Conservation (phyloP, 2,329 filamentous ascomycete genomes). For the Pseudohalonectria lignicola region DNA sequence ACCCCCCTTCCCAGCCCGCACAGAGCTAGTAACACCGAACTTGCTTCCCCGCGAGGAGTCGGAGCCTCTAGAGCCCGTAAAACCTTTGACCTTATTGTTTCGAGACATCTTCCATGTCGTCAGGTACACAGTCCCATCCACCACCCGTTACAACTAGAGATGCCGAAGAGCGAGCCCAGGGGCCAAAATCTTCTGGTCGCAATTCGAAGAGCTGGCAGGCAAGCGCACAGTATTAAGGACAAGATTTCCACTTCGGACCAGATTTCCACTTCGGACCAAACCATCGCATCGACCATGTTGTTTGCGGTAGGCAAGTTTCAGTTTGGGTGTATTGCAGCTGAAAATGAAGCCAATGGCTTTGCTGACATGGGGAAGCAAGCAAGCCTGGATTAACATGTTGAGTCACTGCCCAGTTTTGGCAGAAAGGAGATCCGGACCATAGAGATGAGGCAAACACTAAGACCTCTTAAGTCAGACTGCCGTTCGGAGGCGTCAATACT, state of each 20-base stretch:
- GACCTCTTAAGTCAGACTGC: too few species aligned
- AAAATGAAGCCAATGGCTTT: too few species aligned
- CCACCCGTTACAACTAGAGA: too few species aligned
- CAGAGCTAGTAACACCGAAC: slow-evolving; percentile 2
- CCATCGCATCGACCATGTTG: slow-evolving; percentile 2
- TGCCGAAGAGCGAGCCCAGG: too few species aligned
- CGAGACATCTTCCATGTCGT: too few species aligned
- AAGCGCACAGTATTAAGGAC: slow-evolving; percentile 5
- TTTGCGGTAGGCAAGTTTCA: slow-evolving; percentile 1
- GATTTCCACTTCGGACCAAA: too few species aligned
- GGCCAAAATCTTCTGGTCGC: too few species aligned
- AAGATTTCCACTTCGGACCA: slow-evolving; percentile 7
- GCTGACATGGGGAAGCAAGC: too few species aligned
- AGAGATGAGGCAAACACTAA: slow-evolving; percentile 1
- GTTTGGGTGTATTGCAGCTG: too few species aligned
- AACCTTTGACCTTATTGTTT: too few species aligned
- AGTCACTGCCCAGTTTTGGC: neutral
- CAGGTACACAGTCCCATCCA: too few species aligned
- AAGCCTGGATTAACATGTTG: slow-evolving; percentile 6
- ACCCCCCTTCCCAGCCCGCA: neutral
- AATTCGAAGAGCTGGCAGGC: slow-evolving; percentile 5
- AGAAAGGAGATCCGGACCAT: slow-evolving; percentile 1
- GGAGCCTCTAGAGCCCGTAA: neutral
- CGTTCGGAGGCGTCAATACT: too few species aligned
- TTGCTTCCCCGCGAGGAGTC: neutral